Conservation (phyloP, 1,284 basidiomycete species). For the Sanghuangporus baumii region DNA sequence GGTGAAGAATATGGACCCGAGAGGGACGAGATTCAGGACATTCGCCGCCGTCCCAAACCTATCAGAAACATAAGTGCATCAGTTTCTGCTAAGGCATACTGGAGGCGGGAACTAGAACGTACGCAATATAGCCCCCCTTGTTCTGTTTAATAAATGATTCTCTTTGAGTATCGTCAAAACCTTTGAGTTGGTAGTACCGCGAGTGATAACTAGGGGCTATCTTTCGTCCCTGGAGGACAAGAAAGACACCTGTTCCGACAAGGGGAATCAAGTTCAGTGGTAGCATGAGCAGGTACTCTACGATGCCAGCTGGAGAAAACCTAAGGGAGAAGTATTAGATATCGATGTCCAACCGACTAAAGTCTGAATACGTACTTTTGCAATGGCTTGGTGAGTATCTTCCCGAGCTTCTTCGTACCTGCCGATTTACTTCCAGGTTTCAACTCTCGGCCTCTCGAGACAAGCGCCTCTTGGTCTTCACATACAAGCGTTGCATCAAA, state of each 20-base stretch:
- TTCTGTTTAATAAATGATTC: constrained; percentile 49
- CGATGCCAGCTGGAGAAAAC: constrained; percentile 15
- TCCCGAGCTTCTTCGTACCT: constrained; percentile 26
- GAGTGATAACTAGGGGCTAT: constrained; percentile 56
- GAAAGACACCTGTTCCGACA: constrained; percentile 61
- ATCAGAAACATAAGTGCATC: neutral
- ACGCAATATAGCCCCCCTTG: constrained; percentile 40
- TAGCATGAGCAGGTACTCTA: constrained; percentile 49
- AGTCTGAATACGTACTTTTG: constrained; percentile 27
- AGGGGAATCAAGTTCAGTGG: constrained; percentile 65
- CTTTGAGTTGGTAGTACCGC: constrained; percentile 68
- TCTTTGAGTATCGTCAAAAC: constrained; percentile 39
- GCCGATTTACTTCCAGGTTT: constrained; percentile 21
- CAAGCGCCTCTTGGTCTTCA: constrained; percentile 32
- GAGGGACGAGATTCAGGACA: constrained; percentile 56
- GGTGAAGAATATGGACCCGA: constrained; percentile 47
- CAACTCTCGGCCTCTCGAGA: constrained; percentile 28
- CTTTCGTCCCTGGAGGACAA: constrained; percentile 39
- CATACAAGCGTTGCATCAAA: constrained; percentile 37
- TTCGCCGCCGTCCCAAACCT: constrained; percentile 60
- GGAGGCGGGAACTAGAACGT: constrained; percentile 21
- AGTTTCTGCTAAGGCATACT: neutral
- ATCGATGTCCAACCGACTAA: constrained; percentile 5
- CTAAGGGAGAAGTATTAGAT: constrained; percentile 9
- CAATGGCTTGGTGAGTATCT: constrained; percentile 32